Base-by-base conservation (phyloP, 2,329 filamentous ascomycete species). In the Tolypocladium nubicola region DNA sequence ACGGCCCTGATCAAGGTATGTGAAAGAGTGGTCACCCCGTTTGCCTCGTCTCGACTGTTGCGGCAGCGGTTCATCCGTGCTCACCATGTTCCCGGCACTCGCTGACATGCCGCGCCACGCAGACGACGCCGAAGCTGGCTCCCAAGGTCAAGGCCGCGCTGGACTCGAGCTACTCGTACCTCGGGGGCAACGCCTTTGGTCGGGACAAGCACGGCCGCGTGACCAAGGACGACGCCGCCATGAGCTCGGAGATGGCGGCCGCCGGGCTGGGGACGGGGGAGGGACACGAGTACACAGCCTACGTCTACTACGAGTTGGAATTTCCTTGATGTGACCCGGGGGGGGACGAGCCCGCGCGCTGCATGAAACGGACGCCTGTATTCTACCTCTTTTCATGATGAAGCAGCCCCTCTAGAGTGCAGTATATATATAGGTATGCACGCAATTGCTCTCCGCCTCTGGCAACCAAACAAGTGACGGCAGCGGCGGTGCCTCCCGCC, bases 301-400 rank as follows among this genome's bases (percentile, higher is more conserved):
- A 95, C 74, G 94, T 97, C 69, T 97, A 92, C 78, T 99, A 97
- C 75, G 90, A 96, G 70, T 89, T 97, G 70, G 89, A 94, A 69
- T 85, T 97, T 58, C 78, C 79, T 54, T 71, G 59, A 68, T 21
- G 43, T 6, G 39, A 33, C 53, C 38, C 19, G 19, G 19, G 30
- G 13, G 19, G 30, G 21, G 19, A 21, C 10, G 30, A 35, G 11
- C 4, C 19, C 4, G 30, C 30, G 4, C 33, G 8, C 19, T 35
- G 40, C 53, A 47, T 38, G 41, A 5, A 23, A 59, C 62, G 61
- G 63, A 65, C 62, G 63, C 64, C 61, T 70, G 61, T 70, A 65
- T 66, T 68, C 64, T 66, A 64, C 55, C 57, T 59, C 45, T 45
- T 63, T 58, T 62, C 58, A 65, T 64, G 59, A 58, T 60, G 47